phyloP scores from a whole-genome alignment of 73 alveolate genomes.

The Tetrahymena malaccensis region DNA sequence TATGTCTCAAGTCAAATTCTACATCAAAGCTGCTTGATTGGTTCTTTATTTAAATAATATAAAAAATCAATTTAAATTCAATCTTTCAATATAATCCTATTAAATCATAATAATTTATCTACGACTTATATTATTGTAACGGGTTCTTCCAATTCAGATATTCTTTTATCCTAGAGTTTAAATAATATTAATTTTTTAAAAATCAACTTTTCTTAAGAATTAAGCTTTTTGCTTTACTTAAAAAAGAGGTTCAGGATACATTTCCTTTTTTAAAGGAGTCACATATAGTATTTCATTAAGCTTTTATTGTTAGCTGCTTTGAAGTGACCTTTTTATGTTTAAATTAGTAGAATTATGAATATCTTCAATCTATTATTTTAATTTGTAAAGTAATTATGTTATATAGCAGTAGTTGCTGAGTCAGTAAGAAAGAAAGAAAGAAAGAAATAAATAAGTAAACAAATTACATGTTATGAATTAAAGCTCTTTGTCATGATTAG shows the following conservation, averaged over 20 bases:
- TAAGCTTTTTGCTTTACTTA: not conserved
- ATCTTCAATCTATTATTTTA: too few species aligned
- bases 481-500: too few species aligned
- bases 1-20: not conserved
- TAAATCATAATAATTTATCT: not conserved
- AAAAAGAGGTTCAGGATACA: not conserved
- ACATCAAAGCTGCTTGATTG: not conserved
- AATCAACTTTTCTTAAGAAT: too few species aligned
- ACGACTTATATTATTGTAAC: not conserved
- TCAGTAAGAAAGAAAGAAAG: too few species aligned
- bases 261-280: not conserved
- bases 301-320: too few species aligned
- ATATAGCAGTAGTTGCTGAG: too few species aligned
- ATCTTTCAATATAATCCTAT: not conserved
- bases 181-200: too few species aligned
- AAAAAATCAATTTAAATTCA: not conserved
- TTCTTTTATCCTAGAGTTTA: not conserved
- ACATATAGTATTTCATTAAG: not conserved
- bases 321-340: too few species aligned
- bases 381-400: too few species aligned
- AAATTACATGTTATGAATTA: too few species aligned
- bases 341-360: too few species aligned
- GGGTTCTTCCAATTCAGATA: not conserved
- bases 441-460: too few species aligned
- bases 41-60: not conserved